Conservation (phyloP, 768 basidiomycete species). For the Lactarius indigo region DNA sequence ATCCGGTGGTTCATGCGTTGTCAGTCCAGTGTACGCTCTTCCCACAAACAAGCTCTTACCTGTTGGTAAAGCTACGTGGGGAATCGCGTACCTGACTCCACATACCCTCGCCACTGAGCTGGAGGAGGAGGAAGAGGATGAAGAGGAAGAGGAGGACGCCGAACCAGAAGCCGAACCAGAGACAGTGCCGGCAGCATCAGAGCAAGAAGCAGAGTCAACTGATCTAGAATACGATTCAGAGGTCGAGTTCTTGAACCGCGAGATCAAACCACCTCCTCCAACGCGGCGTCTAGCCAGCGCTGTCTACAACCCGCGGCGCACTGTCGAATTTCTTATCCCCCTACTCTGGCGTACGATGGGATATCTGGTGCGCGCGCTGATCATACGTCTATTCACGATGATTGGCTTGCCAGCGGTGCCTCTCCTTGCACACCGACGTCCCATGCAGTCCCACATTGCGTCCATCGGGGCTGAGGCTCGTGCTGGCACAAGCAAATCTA, state of each 20-base stretch:
- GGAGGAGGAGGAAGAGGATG: neutral
- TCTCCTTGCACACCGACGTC: conserved; percentile 4
- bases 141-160: neutral
- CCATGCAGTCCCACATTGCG: conserved; percentile 1
- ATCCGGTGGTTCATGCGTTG: conserved; percentile 32
- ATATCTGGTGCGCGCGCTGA: conserved; percentile 16
- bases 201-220: conserved; percentile 4
- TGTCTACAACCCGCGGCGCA: conserved; percentile 15
- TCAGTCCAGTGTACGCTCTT: conserved; percentile 32
- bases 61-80: conserved; percentile 29
- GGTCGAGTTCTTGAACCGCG: conserved; percentile 15
- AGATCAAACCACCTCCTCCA: conserved; percentile 11
- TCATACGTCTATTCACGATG: conserved; percentile 19
- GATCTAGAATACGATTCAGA: conserved; percentile 19
- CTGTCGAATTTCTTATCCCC: conserved; percentile 16
- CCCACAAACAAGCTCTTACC: conserved; percentile 13
- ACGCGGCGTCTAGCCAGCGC: neutral
- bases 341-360: conserved; percentile 22
- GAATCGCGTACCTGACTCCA: conserved; percentile 36
- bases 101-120: conserved; percentile 26
- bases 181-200: neutral
- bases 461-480: neutral
- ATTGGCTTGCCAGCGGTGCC: conserved; percentile 10
- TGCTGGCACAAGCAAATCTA: neutral
- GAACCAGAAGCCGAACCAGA: neutral